Evolutionary conservation across 192 early-diverging fungal species (phyloP).

Genomic region (Backusella morwellensis): DNA sequence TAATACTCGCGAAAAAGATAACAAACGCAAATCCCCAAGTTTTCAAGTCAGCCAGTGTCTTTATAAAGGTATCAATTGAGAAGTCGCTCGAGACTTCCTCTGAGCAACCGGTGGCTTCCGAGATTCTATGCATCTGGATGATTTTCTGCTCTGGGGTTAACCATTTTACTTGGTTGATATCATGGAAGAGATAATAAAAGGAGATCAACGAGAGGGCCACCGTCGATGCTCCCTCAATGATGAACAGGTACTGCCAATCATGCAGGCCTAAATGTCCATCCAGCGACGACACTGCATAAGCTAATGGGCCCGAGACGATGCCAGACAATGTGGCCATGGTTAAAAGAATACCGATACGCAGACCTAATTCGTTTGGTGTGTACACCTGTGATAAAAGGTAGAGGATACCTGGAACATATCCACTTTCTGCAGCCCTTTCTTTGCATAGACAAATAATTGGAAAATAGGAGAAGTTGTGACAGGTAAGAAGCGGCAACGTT

Average conservation of each 20-base stretch:
- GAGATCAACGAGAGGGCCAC: constrained; percentile 52
- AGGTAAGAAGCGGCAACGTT: background rate
- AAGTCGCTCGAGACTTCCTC: background rate
- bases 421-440: constrained; percentile 61
- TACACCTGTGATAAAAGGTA: constrained; percentile 77
- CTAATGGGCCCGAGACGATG: constrained; percentile 55
- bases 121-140: constrained; percentile 9
- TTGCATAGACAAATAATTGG: constrained; percentile 30
- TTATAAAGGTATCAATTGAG: background rate
- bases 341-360: constrained; percentile 53
- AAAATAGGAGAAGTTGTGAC: background rate
- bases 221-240: constrained; percentile 66
- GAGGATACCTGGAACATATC: constrained; percentile 69
- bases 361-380: constrained; percentile 59
- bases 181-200: constrained; percentile 40
- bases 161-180: constrained; percentile 21
- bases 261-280: constrained; percentile 49
- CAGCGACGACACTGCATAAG: constrained; percentile 53
- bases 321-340: constrained; percentile 47
- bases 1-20: constrained; percentile 7
- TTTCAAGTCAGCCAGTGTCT: constrained; percentile 19
- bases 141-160: constrained; percentile 21
- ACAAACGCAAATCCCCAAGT: constrained; percentile 10
- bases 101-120: background rate
- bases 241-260: constrained; percentile 75